phyloP scores from a whole-genome alignment of 768 basidiomycete genomes.

The Collybia mongolica region DNA sequence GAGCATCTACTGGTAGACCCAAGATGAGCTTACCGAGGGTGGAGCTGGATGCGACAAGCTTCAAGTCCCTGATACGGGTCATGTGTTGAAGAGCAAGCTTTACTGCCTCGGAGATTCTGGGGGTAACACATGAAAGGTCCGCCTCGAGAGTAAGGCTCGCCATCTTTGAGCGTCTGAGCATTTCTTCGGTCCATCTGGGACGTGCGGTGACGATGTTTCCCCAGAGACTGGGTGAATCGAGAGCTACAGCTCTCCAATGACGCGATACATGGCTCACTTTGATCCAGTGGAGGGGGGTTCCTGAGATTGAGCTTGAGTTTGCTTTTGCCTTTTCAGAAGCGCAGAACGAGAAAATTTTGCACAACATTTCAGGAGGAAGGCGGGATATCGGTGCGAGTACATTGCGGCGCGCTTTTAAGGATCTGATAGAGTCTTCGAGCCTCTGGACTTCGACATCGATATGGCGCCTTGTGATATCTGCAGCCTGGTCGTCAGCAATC shows the following conservation, averaged over 20 bases:
- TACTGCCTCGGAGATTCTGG: constrained; percentile 24
- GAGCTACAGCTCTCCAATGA: constrained; percentile 43
- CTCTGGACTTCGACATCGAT: constrained; percentile 37
- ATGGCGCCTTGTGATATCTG: constrained; percentile 16
- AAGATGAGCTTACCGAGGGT: constrained; percentile 25
- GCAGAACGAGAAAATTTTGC: constrained; percentile 33
- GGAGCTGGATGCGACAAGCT: constrained; percentile 21
- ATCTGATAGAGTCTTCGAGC: constrained; percentile 31
- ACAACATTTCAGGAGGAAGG: constrained; percentile 43
- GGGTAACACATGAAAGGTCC: constrained; percentile 22
- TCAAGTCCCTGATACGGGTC: constrained; percentile 31
- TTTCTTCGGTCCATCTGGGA: constrained; percentile 36
- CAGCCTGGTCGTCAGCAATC: constrained; percentile 8
- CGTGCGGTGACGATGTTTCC: constrained; percentile 29
- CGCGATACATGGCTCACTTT: constrained; percentile 36
- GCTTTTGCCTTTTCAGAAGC: constrained; percentile 6
- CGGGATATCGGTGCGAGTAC: constrained; percentile 31
- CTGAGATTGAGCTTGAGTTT: neutral
- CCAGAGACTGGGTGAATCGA: constrained; percentile 42
- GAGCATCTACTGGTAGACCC: constrained; percentile 21
- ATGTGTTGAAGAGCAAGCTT: constrained; percentile 28
- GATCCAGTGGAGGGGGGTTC: constrained; percentile 28
- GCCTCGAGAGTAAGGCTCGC: constrained; percentile 30
- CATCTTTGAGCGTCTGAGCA: constrained; percentile 44
- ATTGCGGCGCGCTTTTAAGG: constrained; percentile 35